Evolutionary conservation across 352 stramenopile species (phyloP).

Genomic region (Blastocystis sp.): DNA sequence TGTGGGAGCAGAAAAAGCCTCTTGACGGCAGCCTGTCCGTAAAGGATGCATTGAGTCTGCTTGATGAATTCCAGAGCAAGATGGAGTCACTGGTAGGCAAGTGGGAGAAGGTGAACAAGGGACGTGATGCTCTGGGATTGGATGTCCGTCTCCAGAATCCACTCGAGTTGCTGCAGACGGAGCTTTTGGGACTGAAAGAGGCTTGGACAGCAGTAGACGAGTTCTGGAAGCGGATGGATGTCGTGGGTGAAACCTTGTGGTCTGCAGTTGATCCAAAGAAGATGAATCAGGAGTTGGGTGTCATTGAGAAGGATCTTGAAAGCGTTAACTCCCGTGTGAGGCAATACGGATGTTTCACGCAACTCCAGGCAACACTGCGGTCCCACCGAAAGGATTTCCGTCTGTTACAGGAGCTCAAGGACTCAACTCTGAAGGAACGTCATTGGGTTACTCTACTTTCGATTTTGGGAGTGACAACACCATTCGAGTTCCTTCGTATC

Average conservation of each 20-base stretch:
- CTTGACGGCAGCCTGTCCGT: conserved; percentile 73
- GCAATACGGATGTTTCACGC: conserved; percentile 93
- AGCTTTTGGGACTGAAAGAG: conserved; percentile 89
- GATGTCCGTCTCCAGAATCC: conserved; percentile 73
- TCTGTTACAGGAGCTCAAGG: conserved; percentile 91
- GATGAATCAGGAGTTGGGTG: conserved; percentile 86
- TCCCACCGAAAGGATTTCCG: conserved; percentile 83
- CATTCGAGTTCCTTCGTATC: conserved; percentile 88
- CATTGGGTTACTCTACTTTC: conserved; percentile 96
- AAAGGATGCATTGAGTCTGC: conserved; percentile 70
- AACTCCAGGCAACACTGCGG: conserved; percentile 84
- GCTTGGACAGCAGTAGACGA: conserved; percentile 89
- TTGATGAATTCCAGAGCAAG: conserved; percentile 74
- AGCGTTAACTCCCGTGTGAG: conserved; percentile 87
- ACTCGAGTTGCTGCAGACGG: conserved; percentile 68
- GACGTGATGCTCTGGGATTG: conserved; percentile 86
- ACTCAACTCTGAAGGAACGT: conserved; percentile 91
- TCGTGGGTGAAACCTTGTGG: conserved; percentile 87
- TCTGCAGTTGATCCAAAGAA: conserved; percentile 84
- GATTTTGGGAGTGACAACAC: conserved; percentile 80
- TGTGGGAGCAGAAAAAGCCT: conserved; percentile 76
- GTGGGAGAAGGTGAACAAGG: conserved; percentile 84
- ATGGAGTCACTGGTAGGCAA: conserved; percentile 77
- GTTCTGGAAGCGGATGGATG: conserved; percentile 77
- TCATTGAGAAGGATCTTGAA: conserved; percentile 88